These are phyloP conservation scores for Hypomyces rosellus DNA, from an alignment of 2,329 filamentous ascomycete genomes.

Conservation along the genomic window DNA sequence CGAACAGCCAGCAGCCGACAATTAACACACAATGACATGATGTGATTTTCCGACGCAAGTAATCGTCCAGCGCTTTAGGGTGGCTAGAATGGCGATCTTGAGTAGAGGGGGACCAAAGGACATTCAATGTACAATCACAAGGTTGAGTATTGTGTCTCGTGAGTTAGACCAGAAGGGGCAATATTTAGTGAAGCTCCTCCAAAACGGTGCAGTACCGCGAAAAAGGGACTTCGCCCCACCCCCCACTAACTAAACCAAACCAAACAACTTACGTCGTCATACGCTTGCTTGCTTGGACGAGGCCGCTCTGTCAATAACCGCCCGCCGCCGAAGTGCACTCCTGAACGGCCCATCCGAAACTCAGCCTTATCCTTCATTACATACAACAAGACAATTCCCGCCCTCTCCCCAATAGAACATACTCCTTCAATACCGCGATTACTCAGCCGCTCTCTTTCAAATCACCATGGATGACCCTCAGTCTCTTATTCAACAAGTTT, in stretches of 20 bases:
- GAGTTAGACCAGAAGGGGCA: conserved; percentile 5
- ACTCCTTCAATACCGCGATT: not conserved
- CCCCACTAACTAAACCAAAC: conserved; percentile 6
- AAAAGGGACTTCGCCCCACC: conserved; percentile 7
- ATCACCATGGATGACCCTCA: conserved; percentile 67
- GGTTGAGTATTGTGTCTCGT: too few species aligned
- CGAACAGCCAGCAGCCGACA: conserved; percentile 24
- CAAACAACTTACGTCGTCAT: too few species aligned
- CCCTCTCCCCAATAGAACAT: not conserved
- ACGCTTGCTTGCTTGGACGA: too few species aligned
- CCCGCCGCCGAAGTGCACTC: too few species aligned
- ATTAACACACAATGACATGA: conserved; percentile 26
- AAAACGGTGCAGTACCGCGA: not conserved
- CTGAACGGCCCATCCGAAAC: not conserved
- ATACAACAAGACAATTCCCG: not conserved
- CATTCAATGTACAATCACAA: too few species aligned
- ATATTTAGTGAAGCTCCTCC: not conserved
- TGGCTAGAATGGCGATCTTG: too few species aligned
- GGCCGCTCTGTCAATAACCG: too few species aligned
- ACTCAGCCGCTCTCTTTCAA: not conserved
- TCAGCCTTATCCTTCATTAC: conserved; percentile 2
- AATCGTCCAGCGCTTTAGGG: too few species aligned
- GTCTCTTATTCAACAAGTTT: conserved; percentile 70
- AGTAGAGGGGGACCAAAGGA: too few species aligned
- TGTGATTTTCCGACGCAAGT: not conserved